These are phyloP conservation scores for Collybiopsis confluens DNA, from an alignment of 768 basidiomycete species.

Conservation along the genomic window DNA sequence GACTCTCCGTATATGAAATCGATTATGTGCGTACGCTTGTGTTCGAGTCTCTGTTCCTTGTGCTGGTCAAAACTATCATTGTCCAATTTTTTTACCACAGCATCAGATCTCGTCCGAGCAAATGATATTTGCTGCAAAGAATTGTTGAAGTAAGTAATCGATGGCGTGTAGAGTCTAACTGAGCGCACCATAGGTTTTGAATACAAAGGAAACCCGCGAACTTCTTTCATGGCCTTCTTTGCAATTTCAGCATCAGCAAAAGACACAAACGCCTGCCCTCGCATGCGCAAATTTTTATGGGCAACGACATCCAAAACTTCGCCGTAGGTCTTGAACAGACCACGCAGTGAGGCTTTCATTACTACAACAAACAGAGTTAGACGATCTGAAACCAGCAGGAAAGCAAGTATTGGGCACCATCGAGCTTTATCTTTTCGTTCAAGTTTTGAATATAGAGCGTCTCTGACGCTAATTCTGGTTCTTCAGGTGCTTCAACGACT, in stretches of 20 bases:
- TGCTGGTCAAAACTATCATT: conserved; percentile 67
- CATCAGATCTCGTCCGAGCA: conserved; percentile 84
- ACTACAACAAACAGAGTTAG: conserved; percentile 41
- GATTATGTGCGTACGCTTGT: conserved; percentile 66
- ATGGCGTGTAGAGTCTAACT: background rate
- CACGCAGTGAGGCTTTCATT: conserved; percentile 80
- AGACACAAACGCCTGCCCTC: conserved; percentile 97
- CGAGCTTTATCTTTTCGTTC: conserved; percentile 89
- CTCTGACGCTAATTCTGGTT: conserved; percentile 59
- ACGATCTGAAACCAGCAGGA: conserved; percentile 2
- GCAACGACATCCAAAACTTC: conserved; percentile 94
- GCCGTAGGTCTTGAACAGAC: conserved; percentile 91
- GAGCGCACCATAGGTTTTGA: conserved; percentile 88
- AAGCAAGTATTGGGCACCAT: conserved; percentile 38
- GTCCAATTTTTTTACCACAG: conserved; percentile 77
- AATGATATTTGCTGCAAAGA: conserved; percentile 85
- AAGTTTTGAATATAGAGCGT: conserved; percentile 95
- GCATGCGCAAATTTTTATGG: conserved; percentile 92
- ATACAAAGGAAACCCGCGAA: conserved; percentile 90
- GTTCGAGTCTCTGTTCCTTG: conserved; percentile 66
- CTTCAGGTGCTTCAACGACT: conserved; percentile 15
- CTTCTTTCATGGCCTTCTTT: conserved; percentile 86
- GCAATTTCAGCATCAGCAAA: conserved; percentile 83
- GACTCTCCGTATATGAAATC: background rate
- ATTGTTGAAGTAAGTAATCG: conserved; percentile 3